Percentiles rank a stretch among this genome's conserved stretches.
Conservation (phyloP, 345 rosid species). For the Dimocarpus longan region DNA sequence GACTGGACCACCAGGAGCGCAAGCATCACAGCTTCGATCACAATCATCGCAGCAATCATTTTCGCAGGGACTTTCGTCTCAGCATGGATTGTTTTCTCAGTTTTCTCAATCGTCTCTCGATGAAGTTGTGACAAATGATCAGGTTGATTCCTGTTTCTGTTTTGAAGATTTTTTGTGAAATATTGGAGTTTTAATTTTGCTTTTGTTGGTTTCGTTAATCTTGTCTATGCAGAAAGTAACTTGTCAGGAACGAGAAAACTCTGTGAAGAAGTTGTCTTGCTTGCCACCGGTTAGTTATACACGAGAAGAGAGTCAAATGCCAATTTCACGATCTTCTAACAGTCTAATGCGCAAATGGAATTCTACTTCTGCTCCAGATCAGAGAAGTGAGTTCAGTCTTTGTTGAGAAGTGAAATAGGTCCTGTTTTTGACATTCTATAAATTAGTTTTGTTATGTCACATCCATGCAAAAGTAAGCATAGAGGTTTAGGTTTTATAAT, state of each 20-base stretch:
- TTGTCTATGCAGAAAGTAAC: conserved; percentile 58
- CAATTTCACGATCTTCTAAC: conserved; percentile 56
- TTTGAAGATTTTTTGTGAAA: not conserved
- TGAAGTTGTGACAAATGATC: conserved; percentile 59
- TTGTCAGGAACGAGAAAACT: conserved; percentile 69
- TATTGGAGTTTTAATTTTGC: not conserved
- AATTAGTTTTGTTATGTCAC: not conserved
- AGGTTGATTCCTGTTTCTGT: conserved; percentile 42
- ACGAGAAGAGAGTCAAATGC: conserved; percentile 68
- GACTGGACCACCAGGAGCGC: conserved; percentile 54
- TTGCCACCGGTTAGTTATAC: conserved; percentile 46
- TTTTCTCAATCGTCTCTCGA: conserved; percentile 73
- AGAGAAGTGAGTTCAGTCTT: conserved; percentile 48
- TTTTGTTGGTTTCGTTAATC: conserved; percentile 10
- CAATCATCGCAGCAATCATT: conserved; percentile 82
- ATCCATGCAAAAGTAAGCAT: not conserved
- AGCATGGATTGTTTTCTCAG: conserved; percentile 78
- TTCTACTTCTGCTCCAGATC: conserved; percentile 44
- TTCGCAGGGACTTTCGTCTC: conserved; percentile 87
- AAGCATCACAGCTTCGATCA: conserved; percentile 65
- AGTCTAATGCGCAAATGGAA: conserved; percentile 61
- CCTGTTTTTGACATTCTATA: not conserved
- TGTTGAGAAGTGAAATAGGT: not conserved
- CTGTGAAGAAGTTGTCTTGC: conserved; percentile 55
- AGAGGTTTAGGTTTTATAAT: not conserved